phyloP scores from a whole-genome alignment of 331 rosid species.

The Dryas integrifolia region DNA sequence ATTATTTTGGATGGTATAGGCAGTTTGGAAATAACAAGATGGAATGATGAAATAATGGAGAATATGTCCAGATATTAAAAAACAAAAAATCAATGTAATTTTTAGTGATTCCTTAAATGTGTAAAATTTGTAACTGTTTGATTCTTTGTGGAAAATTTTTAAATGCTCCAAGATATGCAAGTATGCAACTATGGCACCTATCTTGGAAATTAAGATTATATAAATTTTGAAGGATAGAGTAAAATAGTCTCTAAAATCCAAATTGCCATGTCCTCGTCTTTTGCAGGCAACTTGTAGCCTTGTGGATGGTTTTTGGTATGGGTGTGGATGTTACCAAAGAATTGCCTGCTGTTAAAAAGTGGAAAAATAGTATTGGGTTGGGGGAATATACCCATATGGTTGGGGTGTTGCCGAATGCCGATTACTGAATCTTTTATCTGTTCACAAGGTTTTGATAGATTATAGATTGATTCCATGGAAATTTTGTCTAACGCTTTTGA shows the following conservation, averaged over 20 bases:
- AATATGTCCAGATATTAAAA: neutral
- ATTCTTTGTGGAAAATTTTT: neutral
- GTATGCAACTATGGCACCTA: neutral
- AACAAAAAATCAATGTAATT: neutral
- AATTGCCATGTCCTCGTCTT: neutral
- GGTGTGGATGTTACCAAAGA: slow-evolving; percentile 19
- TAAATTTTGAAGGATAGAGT: neutral
- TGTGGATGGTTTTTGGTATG: neutral
- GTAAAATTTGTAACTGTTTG: neutral
- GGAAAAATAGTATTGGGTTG: neutral
- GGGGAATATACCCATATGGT: neutral
- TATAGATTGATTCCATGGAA: neutral
- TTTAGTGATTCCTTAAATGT: neutral
- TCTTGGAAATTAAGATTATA: neutral
- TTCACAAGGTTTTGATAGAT: neutral
- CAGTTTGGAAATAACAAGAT: slow-evolving; percentile 13
- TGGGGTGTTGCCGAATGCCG: slow-evolving; percentile 15
- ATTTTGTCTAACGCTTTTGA: neutral
- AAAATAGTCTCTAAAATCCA: neutral
- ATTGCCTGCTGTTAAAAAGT: neutral
- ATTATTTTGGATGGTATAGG: slow-evolving; percentile 13
- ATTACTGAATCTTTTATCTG: neutral
- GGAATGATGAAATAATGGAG: neutral
- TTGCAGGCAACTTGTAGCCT: slow-evolving; percentile 4
- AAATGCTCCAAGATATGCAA: neutral